Evolutionary conservation across 441 rosid genomes (phyloP).

Genomic region (Adansonia madagascariensis): DNA sequence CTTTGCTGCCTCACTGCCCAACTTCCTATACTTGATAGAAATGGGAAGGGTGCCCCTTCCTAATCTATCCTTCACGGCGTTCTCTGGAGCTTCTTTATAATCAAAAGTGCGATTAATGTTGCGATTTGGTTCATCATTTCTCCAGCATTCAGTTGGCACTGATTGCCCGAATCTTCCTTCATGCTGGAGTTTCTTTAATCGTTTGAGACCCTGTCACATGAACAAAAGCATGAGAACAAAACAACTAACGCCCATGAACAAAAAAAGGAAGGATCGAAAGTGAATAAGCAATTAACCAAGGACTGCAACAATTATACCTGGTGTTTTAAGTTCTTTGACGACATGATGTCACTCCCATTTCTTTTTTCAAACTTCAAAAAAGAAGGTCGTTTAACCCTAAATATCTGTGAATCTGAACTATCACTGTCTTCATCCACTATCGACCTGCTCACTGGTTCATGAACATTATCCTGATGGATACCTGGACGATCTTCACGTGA

Average conservation of each 20-base stretch:
- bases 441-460: conserved; percentile 37
- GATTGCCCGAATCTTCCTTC: conserved; percentile 58
- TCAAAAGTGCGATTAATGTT: conserved; percentile 25
- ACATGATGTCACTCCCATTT: conserved; percentile 39
- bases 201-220: conserved; percentile 56
- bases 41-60: conserved; percentile 43
- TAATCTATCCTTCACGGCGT: conserved; percentile 39
- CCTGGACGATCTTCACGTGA: conserved; percentile 44
- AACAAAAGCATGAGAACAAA: not conserved
- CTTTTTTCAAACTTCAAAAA: conserved; percentile 62
- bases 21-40: conserved; percentile 55
- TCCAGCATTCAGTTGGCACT: conserved; percentile 39
- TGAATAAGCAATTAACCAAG: not conserved
- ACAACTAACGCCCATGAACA: not conserved
- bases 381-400: conserved; percentile 92
- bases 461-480: conserved; percentile 32
- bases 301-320: conserved; percentile 45
- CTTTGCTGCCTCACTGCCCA: conserved; percentile 40
- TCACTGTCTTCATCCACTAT: conserved; percentile 58
- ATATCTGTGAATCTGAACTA: conserved; percentile 82
- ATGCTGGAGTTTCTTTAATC: conserved; percentile 64
- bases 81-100: conserved; percentile 43
- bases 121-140: conserved; percentile 44
- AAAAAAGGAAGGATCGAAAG: not conserved
- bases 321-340: conserved; percentile 48